Base-by-base conservation (phyloP, 139 green algal genomes). In the Diplosphaera chodatii region DNA sequence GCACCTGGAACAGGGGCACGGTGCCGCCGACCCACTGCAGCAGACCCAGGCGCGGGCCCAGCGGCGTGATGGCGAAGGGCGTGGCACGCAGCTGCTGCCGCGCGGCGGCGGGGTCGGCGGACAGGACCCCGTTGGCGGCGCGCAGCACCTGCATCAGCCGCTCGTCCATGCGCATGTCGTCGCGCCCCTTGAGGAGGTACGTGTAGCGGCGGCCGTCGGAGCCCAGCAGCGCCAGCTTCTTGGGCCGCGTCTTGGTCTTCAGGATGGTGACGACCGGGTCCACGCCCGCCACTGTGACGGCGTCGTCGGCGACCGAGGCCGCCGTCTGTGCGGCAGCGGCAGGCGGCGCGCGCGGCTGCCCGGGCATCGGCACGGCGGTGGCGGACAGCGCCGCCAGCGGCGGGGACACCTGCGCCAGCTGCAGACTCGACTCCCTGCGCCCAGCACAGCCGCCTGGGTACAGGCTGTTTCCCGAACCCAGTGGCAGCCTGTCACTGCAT, bases 211-310 rank as follows among this genome's bases (percentile, higher is more conserved):
- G 32, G 40, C 93, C 93, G 70, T 98, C 88, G 22, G 71, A 88
- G 28, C 85, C 91, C 22, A 90, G 32, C 31, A 97, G 70, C 32
- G 32, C 29, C 32, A 98, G 65, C 13, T 80, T 78, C 80, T 97
- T 97, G 6, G 93, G 93, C 6, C 90, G 83, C 0, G 93, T 97
- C 78, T 97, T 97, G n/a, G 93, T 94, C 32, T 73, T 48, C 66
- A 96, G 83, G 22, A 86, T 78, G 10, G 70, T 25, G 65, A 90
- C 78, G 15, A 66, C 40, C 0, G 48, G 30, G n/a, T 64, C 64
- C 48, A 92, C 80, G 20, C 63, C 64, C n/a, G 66, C 75, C 34
- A 93, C 76, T 6, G 80, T 86, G 32, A 85, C 37, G 18, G 32
- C 63, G 8, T n/a, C 40, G 40, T 64, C 80, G 32, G 66, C 23